Conservation (phyloP, 2,329 filamentous ascomycete species). For the Magnaporthiopsis incrustans region DNA sequence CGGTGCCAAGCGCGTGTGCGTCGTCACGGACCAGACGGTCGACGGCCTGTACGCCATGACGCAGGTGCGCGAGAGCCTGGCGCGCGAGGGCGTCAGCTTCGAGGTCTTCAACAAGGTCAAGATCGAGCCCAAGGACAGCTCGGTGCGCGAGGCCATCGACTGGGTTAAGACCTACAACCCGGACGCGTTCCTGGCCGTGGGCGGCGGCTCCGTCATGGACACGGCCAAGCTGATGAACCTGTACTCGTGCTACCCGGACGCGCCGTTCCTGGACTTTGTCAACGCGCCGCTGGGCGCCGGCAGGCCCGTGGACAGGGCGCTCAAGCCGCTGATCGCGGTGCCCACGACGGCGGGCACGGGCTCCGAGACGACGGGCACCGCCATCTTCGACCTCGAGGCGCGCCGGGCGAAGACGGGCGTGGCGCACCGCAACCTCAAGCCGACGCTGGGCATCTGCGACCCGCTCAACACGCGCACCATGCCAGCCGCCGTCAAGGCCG, state of each 20-base stretch:
- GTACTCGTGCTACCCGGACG: conserved; percentile 83
- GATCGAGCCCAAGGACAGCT: conserved; percentile 91
- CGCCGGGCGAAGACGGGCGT: conserved; percentile 93
- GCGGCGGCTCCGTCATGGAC: conserved; percentile 90
- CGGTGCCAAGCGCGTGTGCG: conserved; percentile 76
- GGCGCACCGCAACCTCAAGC: conserved; percentile 90
- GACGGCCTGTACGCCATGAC: conserved; percentile 79
- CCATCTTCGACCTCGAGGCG: conserved; percentile 90
- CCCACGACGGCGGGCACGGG: conserved; percentile 83
- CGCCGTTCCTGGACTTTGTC: conserved; percentile 94
- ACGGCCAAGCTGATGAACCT: conserved; percentile 99
- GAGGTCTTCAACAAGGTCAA: conserved; percentile 73
- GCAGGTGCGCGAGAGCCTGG: conserved; percentile 75
- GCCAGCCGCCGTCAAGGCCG: conserved; percentile 87
- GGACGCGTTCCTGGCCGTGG: conserved; percentile 89
- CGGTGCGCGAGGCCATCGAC: conserved; percentile 83
- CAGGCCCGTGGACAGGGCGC: conserved; percentile 59
- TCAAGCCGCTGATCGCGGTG: conserved; percentile 72
- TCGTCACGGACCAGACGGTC: conserved; percentile 85
- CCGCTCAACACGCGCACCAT: conserved; percentile 91
- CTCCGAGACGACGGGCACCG: conserved; percentile 93
- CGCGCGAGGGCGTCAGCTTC: conserved; percentile 69
- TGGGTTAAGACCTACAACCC: conserved; percentile 74
- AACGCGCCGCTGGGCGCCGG: conserved; percentile 90
- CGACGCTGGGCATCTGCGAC: conserved; percentile 79